Percentiles rank a stretch among this genome's conserved stretches.
These are phyloP conservation scores for Ustilago cynodontis DNA, from an alignment of 1,284 basidiomycete species.

Conservation along the genomic window DNA sequence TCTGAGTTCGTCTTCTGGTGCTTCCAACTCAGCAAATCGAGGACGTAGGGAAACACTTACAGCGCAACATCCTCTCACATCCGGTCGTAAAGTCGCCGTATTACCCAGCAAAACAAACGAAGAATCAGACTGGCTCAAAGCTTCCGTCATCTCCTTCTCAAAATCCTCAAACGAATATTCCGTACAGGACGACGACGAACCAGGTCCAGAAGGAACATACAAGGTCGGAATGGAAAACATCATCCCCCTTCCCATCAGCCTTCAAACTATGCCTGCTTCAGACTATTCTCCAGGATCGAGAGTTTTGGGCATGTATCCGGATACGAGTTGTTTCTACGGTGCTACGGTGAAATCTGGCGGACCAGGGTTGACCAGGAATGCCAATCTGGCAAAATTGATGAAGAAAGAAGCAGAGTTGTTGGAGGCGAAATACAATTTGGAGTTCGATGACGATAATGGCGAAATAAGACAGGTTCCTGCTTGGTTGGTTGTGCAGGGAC, in stretches of 20 bases:
- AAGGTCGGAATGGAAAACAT: conserved; percentile 55
- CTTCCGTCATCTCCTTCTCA: conserved; percentile 38
- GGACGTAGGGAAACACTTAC: conserved; percentile 35
- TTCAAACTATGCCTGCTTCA: conserved; percentile 59
- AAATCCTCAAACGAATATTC: conserved; percentile 49
- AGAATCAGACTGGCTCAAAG: conserved; percentile 53
- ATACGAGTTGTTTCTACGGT: conserved; percentile 69
- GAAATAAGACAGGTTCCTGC: conserved; percentile 65
- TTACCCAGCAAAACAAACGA: conserved; percentile 42
- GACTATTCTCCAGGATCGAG: conserved; percentile 60
- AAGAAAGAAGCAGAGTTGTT: conserved; percentile 62
- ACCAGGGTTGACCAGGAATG: conserved; percentile 48
- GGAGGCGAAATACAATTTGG: conserved; percentile 62
- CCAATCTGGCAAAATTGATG: conserved; percentile 34
- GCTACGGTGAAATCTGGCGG: conserved; percentile 67
- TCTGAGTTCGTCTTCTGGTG: conserved; percentile 20
- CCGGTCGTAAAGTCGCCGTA: conserved; percentile 45
- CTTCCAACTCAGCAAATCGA: conserved; percentile 13
- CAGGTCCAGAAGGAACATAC: conserved; percentile 50
- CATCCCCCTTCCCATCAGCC: conserved; percentile 62
- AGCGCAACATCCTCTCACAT: conserved; percentile 43
- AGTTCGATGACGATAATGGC: conserved; percentile 68
- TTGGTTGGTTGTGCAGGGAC: conserved; percentile 65
- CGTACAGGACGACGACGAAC: conserved; percentile 51
- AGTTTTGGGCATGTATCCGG: conserved; percentile 69